Evolutionary conservation across 306 rosid genomes (phyloP).

Genomic region (Biancaea sappan): DNA sequence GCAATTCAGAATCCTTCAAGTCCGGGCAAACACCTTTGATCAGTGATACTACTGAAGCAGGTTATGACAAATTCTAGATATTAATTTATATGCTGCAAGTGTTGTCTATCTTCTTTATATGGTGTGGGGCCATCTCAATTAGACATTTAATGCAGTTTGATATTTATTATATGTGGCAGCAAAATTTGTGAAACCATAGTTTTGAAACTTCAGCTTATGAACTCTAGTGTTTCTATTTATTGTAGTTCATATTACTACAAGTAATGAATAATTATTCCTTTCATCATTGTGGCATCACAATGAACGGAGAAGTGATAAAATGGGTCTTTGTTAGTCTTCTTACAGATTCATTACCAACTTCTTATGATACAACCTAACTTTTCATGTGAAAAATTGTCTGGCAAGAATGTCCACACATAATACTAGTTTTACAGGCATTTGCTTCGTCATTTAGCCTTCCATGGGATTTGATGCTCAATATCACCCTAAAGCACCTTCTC

Average conservation of each 20-base stretch:
- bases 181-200: background rate
- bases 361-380: background rate
- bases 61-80: conserved; percentile 45
- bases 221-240: background rate
- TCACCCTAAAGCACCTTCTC: background rate
- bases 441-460: too few species aligned
- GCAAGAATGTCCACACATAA: too few species aligned
- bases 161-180: background rate
- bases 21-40: conserved; percentile 54
- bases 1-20: conserved; percentile 47
- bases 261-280: background rate
- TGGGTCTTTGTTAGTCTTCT: background rate
- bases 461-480: too few species aligned
- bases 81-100: conserved; percentile 19
- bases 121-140: conserved; percentile 4
- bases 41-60: conserved; percentile 60
- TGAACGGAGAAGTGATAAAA: background rate
- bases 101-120: conserved; percentile 5
- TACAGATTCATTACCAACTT: background rate
- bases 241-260: background rate
- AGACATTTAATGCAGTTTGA: conserved; percentile 5
- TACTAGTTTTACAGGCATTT: too few species aligned
- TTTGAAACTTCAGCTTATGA: background rate
- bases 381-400: too few species aligned
- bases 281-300: background rate